phyloP scores from a whole-genome alignment of 345 rosid species.

The Salix udensis region DNA sequence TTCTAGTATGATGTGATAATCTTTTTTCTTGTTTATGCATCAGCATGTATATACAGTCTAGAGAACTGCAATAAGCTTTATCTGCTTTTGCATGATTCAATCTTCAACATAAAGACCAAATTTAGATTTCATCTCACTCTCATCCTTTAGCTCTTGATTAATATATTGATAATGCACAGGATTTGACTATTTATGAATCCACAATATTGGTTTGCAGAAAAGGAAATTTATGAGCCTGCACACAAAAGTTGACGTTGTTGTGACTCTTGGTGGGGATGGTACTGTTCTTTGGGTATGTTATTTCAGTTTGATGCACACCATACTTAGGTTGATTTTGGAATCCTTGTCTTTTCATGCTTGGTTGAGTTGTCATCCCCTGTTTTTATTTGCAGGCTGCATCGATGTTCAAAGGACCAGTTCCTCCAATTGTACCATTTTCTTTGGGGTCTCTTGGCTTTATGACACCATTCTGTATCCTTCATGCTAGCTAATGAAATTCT shows the following conservation, averaged over 20 bases:
- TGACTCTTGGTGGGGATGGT: conserved; percentile 99
- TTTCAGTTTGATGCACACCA: neutral
- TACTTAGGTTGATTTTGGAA: neutral
- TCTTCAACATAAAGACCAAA: neutral
- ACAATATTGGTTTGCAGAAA: conserved; percentile 45
- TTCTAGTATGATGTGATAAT: neutral
- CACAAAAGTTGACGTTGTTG: conserved; percentile 83
- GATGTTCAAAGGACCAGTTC: conserved; percentile 98
- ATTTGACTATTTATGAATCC: neutral
- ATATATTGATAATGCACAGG: neutral
- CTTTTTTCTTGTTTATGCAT: neutral
- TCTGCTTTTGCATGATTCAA: neutral
- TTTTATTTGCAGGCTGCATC: conserved; percentile 77
- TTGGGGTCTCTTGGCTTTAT: conserved; percentile 97
- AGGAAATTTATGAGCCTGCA: conserved; percentile 71
- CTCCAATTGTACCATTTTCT: conserved; percentile 92
- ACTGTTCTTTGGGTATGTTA: conserved; percentile 93
- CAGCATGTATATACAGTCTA: neutral
- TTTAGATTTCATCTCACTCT: neutral
- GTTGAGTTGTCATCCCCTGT: conserved; percentile 10
- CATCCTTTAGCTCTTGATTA: neutral
- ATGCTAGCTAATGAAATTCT: neutral
- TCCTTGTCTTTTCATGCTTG: conserved; percentile 12
- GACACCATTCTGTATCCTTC: conserved; percentile 98
- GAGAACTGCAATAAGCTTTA: neutral